Evolutionary conservation across 192 early-diverging fungal species (phyloP).

Genomic region (Pilobolus umbonatus): DNA sequence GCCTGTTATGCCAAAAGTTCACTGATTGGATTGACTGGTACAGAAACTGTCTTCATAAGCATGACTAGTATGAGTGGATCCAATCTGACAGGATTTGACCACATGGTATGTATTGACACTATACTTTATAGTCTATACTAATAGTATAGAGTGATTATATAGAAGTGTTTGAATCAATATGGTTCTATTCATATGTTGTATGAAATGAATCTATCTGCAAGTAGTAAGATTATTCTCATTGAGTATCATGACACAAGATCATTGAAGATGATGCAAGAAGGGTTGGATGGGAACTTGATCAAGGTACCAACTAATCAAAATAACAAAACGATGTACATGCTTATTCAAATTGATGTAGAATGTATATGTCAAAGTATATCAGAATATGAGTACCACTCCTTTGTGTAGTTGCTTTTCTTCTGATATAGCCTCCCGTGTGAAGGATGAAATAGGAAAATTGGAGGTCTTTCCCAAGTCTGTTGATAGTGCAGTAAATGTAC

Average conservation of each 20-base stretch:
- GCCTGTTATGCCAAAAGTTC: not conserved
- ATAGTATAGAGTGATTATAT: not conserved
- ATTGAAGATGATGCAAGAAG: not conserved
- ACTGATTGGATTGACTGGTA: not conserved
- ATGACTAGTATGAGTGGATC: too few relatives aligned
- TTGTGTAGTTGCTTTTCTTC: too few relatives aligned
- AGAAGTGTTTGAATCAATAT: not conserved
- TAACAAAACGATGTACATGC: not conserved
- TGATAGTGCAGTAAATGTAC: not conserved
- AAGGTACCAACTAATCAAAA: not conserved
- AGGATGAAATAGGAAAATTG: too few relatives aligned
- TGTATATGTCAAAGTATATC: too few relatives aligned
- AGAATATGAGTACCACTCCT: too few relatives aligned
- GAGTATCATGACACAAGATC: constrained; percentile 1
- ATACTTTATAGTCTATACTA: too few relatives aligned
- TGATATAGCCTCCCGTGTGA: too few relatives aligned
- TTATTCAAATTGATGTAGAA: too few relatives aligned
- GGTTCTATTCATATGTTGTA: constrained; percentile 10
- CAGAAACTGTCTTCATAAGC: too few relatives aligned
- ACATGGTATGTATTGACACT: too few relatives aligned
- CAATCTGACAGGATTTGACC: not conserved
- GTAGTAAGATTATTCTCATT: not conserved
- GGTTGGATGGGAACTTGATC: not conserved
- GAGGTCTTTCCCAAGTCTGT: too few relatives aligned
- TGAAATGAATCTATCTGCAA: not conserved